These are phyloP conservation scores for Panus rudis DNA, from an alignment of 768 basidiomycete species.

Conservation along the genomic window DNA sequence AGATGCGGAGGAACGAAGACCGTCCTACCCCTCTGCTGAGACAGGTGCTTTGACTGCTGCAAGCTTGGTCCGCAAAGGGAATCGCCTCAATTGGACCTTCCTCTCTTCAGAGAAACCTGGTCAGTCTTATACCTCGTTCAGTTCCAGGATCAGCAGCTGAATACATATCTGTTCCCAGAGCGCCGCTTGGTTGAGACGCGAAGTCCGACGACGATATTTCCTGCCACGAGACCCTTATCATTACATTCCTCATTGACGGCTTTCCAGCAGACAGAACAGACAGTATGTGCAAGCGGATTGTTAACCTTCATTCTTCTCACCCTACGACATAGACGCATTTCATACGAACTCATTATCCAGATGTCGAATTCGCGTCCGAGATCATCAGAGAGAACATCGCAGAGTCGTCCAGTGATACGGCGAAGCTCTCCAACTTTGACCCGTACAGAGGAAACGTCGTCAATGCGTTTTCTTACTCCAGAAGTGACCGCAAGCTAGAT, in stretches of 20 bases:
- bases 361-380: constrained; percentile 66
- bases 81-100: constrained; percentile 47
- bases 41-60: constrained; percentile 50
- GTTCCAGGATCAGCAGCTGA: too few relatives aligned
- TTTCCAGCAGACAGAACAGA: constrained; percentile 54
- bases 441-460: constrained; percentile 52
- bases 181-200: constrained; percentile 26
- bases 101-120: constrained; percentile 24
- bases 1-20: constrained; percentile 4
- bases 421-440: constrained; percentile 40
- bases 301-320: constrained; percentile 1
- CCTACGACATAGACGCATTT: constrained; percentile 52
- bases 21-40: constrained; percentile 48
- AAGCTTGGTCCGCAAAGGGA: constrained; percentile 40
- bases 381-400: constrained; percentile 52
- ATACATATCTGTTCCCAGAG: constrained; percentile 16
- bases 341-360: constrained; percentile 62
- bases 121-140: too few relatives aligned
- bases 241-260: constrained; percentile 25
- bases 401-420: constrained; percentile 33
- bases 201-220: constrained; percentile 42
- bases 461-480: constrained; percentile 29
- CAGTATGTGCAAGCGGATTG: constrained; percentile 36
- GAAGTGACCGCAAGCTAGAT: constrained; percentile 16
- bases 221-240: constrained; percentile 29